phyloP scores from a whole-genome alignment of 108 stramenopile genomes.

The Craspedostauros australis region DNA sequence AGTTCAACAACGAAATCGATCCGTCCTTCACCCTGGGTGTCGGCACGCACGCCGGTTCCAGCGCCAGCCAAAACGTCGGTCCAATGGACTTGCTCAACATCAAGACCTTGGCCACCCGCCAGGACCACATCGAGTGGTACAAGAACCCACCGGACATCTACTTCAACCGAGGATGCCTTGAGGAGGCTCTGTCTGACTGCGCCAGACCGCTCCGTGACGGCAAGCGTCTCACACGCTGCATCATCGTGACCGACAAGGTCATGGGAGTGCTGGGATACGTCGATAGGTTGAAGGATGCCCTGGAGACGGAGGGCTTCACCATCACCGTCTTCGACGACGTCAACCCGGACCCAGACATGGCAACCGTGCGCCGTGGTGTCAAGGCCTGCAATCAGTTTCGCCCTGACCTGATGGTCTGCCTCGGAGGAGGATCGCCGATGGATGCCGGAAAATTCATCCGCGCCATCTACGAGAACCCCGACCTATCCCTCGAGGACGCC shows the following conservation, averaged over 20 bases:
- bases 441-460: conserved; percentile 32
- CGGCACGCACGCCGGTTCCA: conserved; percentile 19
- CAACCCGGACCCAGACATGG: conserved; percentile 12
- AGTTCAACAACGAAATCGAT: conserved; percentile 26
- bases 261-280: conserved; percentile 1
- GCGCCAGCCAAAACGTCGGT: conserved; percentile 19
- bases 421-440: conserved; percentile 29
- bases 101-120: conserved; percentile 25
- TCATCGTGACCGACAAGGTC: conserved; percentile 24
- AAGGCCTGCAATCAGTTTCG: neutral
- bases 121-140: conserved; percentile 27
- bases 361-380: neutral
- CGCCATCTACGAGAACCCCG: conserved; percentile 31
- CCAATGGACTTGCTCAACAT: conserved; percentile 27
- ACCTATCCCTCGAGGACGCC: conserved; percentile 16
- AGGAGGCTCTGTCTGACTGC: conserved; percentile 13
- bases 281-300: neutral
- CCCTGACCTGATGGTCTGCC: conserved; percentile 19
- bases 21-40: conserved; percentile 25
- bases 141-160: conserved; percentile 19
- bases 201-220: no score
- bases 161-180: conserved; percentile 24
- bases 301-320: conserved; percentile 12
- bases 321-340: conserved; percentile 14
- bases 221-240: conserved; percentile 10